Evolutionary conservation across 1,284 basidiomycete genomes (phyloP), one percentile per base, ranked within the genome.

Genomic region (Tilletia horrida): DNA sequence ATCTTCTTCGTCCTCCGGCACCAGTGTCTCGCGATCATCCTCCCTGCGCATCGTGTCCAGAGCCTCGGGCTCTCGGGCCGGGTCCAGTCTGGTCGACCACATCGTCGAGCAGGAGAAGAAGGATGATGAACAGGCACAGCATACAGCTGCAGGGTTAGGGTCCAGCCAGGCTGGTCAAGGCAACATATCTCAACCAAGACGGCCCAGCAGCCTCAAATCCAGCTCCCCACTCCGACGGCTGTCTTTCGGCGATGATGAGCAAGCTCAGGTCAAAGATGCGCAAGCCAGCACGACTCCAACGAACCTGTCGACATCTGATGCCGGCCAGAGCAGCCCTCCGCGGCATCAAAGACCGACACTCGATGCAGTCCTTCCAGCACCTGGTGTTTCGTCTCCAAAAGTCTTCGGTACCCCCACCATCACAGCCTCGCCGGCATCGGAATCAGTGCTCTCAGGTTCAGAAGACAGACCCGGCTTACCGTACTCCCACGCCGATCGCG

Each of bases 21-120:
- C 18, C 18, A 29, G n/a, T 29, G 31, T 59, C 27, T 59, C 55
- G 29, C 27, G 55, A 25, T 31, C 55, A 3, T 25, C 55, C 9
- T 59, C 55, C 25, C 31, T 59, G 1, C 55, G 55, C 2, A 40
- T 59, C 55, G 55, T 59, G 27, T 59, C 55, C 9, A 25, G 55
- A 18, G 55, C 55, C 6, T 29, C 55, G 3, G 31, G 31, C 55
- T 25, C 55, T 11, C 4, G 35, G 35, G 27, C 55, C 25, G 27
- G 55, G 9, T 59, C 55, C 27, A 59, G 55, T 59, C 55, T 59
- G 18, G 55, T 29, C 27, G 55, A 59, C 35, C 55, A 59, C 16
- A n/a, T 59, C 14, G 55, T 40, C 35, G 45, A 4, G 16, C 45
- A 18, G 45, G 21, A 18, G 18, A 48, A 48, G 45, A 48, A n/a